Conservation (phyloP, 768 basidiomycete genomes). For the Lactarius sanguifluus region DNA sequence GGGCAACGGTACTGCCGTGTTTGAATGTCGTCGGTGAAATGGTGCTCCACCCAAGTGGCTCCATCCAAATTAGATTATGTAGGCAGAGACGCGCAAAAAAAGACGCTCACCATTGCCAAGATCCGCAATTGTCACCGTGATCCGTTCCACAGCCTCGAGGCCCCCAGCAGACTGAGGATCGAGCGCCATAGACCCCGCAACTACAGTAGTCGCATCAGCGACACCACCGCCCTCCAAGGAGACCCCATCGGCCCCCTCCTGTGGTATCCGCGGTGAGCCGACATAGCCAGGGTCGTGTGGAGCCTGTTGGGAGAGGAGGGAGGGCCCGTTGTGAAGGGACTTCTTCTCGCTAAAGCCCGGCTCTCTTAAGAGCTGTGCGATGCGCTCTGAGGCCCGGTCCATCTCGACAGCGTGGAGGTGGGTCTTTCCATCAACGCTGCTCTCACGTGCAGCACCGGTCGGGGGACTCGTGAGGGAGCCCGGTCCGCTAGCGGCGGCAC, state of each 20-base stretch:
- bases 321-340: constrained; percentile 50
- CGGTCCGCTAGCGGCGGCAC: constrained; percentile 37
- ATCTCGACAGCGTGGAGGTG: constrained; percentile 37
- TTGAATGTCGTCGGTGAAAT: constrained; percentile 98
- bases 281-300: constrained; percentile 34
- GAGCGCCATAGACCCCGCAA: constrained; percentile 34
- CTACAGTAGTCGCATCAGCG: constrained; percentile 28
- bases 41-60: constrained; percentile 91
- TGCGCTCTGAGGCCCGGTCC: constrained; percentile 50
- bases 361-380: constrained; percentile 50
- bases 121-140: constrained; percentile 99
- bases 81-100: constrained; percentile 10
- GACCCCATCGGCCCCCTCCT: constrained; percentile 34
- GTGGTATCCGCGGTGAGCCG: constrained; percentile 31
- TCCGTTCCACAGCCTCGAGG: constrained; percentile 52
- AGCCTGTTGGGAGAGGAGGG: constrained; percentile 71
- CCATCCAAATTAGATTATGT: constrained; percentile 1
- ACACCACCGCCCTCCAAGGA: constrained; percentile 25
- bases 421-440: constrained; percentile 25
- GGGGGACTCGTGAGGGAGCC: constrained; percentile 36
- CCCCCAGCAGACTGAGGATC: constrained; percentile 30
- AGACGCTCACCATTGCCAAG: constrained; percentile 79
- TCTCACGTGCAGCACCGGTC: constrained; percentile 23
- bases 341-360: constrained; percentile 41
- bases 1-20: constrained; percentile 97